These are phyloP conservation scores for Cladosporium sp. DNA, from an alignment of 2,329 filamentous ascomycete genomes.

Conservation along the genomic window DNA sequence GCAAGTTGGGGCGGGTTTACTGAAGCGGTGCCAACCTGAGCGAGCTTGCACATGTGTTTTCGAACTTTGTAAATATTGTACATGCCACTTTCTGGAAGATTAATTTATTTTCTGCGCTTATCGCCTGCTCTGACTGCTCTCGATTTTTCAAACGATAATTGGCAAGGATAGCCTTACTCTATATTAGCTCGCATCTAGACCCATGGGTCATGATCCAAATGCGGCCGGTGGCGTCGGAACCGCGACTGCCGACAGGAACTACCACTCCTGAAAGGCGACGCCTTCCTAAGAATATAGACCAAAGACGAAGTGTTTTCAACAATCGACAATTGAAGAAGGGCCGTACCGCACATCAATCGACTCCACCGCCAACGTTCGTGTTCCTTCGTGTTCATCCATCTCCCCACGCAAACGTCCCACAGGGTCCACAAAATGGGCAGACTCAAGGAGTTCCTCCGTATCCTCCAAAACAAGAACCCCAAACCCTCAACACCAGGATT, in stretches of 20 bases:
- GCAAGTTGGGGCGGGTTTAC: conserved; percentile 18
- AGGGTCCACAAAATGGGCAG: conserved; percentile 9
- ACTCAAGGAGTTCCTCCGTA: conserved; percentile 13
- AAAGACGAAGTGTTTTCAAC: background rate
- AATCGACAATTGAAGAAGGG: too few species aligned
- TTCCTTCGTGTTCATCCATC: background rate
- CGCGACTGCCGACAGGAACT: background rate
- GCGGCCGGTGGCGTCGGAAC: background rate
- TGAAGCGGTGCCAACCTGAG: conserved; percentile 11
- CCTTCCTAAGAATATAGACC: background rate
- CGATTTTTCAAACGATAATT: too few species aligned
- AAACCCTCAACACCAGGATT: conserved; percentile 5
- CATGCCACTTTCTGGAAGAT: too few species aligned
- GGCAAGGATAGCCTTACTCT: too few species aligned
- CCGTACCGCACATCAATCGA: background rate
- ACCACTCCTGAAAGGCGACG: background rate
- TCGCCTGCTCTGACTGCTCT: too few species aligned
- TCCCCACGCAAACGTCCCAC: background rate
- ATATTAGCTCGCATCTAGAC: background rate
- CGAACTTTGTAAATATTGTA: too few species aligned
- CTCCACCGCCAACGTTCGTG: background rate
- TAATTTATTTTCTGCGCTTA: too few species aligned
- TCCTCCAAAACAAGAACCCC: conserved; percentile 13
- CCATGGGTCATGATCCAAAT: background rate
- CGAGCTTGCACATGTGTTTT: too few species aligned